Evolutionary conservation across 352 stramenopile genomes (phyloP), one percentile per base, ranked within the genome.

Genomic region (Pythium biforme): DNA sequence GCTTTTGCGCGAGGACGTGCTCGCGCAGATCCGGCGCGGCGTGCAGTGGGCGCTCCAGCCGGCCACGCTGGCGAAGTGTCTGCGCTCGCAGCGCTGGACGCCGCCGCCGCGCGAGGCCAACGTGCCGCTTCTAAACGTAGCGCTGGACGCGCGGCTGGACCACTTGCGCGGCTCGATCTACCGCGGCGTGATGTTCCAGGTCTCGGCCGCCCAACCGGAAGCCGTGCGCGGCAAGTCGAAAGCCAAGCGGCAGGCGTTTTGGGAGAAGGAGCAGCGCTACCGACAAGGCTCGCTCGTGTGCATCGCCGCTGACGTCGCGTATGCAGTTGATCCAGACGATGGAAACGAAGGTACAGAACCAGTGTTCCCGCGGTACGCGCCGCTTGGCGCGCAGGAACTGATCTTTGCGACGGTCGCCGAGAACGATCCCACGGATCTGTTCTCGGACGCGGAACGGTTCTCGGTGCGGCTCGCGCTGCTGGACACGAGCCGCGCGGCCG

Each of bases 391-490:
- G 0, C 57, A 67, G 11, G 41, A 53, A 34, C 56, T 83, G 55
- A 71, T 68, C 11, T 63, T 51, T 20, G 34, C 64, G 51, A 79
- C 70, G 63, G 66, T 69, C 9, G 52, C 34, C 23, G 41, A 64
- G 11, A 57, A 60, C 22, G 29, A 40, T 10, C 43, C 33, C 1
- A 62, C 59, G 9, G 31, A 66, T 19, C 43, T 79, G 26, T 70
- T 73, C 47, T 76, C 70, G 33, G 29, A 62, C 29, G 19, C 23
- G 15, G 20, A 81, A 22, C 76, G 73, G 41, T 77, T 77, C 40
- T 61, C 20, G 17, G 48, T 50, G 57, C 53, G 10, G 25, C 48
- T 64, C 33, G 22, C 27, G 33, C 20, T 62, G 55, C 55, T 64
- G 31, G 57, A 57, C n/a, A 50, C 37, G 33, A 40, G 4, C 23